Evolutionary conservation across 805 yeast species (phyloP).

Genomic region (Grigorovia humatica): DNA sequence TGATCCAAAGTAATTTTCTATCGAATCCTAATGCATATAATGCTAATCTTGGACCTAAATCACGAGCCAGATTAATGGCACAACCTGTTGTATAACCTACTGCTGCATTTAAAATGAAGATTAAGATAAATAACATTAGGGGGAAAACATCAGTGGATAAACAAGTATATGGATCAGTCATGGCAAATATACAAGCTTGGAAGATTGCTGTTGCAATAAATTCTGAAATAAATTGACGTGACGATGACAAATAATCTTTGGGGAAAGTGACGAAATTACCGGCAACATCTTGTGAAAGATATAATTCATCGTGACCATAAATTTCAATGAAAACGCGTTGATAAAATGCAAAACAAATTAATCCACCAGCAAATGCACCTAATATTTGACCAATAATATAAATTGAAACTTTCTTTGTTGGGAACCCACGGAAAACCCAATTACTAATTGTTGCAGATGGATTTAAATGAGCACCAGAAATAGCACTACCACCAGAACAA

Average conservation of each 20-base stretch:
- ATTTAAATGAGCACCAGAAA: slow-evolving; percentile 50
- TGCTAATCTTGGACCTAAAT: slow-evolving; percentile 44
- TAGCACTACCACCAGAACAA: slow-evolving; percentile 39
- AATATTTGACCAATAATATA: slow-evolving; percentile 39
- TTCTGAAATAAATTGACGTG: slow-evolving; percentile 41
- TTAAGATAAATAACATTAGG: slow-evolving; percentile 35
- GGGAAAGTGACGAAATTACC: slow-evolving; percentile 41
- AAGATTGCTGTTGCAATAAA: slow-evolving; percentile 36
- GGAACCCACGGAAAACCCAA: slow-evolving; percentile 42
- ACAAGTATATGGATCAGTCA: slow-evolving; percentile 42
- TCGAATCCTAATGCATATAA: slow-evolving; percentile 39
- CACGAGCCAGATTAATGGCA: slow-evolving; percentile 47
- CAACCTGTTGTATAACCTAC: slow-evolving; percentile 45
- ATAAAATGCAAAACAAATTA: slow-evolving; percentile 37
- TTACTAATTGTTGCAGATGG: slow-evolving; percentile 42
- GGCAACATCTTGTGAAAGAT: slow-evolving; percentile 26
- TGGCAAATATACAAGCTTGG: slow-evolving; percentile 38
- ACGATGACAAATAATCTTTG: slow-evolving; percentile 29
- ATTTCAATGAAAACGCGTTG: slow-evolving; percentile 27
- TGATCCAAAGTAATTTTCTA: slow-evolving; percentile 30
- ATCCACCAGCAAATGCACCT: slow-evolving; percentile 41
- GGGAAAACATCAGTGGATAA: slow-evolving; percentile 39
- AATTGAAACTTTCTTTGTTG: slow-evolving; percentile 36
- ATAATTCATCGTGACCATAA: slow-evolving; percentile 22
- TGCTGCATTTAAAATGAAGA: slow-evolving; percentile 38